A percentile compares a stretch with the other conserved stretches of the same genome.
These are phyloP conservation scores for Sinapis alba DNA, from an alignment of 441 rosid species.

Conservation along the genomic window DNA sequence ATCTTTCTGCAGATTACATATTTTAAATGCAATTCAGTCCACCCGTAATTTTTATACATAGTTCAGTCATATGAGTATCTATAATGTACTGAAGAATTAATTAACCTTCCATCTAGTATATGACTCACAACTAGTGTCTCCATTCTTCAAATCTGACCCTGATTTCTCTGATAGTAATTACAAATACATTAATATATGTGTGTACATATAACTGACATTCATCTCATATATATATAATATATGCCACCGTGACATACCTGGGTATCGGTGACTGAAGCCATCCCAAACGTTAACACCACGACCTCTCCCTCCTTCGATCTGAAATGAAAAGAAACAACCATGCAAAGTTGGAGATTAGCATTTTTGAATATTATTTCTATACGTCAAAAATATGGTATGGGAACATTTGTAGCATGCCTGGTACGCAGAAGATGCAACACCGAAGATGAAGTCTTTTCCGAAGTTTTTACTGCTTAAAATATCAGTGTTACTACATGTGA, in stretches of 20 bases:
- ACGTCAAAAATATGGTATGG: neutral
- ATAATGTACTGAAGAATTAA: neutral
- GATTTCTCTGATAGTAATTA: conserved; percentile 16
- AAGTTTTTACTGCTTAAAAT: conserved; percentile 1
- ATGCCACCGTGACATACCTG: conserved; percentile 2
- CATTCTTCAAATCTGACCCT: conserved; percentile 23
- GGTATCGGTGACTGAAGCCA: conserved; percentile 36
- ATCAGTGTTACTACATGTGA: conserved; percentile 14
- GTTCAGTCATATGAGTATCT: neutral
- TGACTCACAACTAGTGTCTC: conserved; percentile 27
- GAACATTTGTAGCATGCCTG: conserved; percentile 18
- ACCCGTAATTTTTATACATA: neutral
- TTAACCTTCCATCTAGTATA: conserved; percentile 13
- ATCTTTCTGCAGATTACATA: conserved; percentile 20
- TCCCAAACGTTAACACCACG: conserved; percentile 36
- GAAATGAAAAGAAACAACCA: conserved; percentile 3
- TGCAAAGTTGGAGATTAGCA: neutral
- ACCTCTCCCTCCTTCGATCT: conserved; percentile 33
- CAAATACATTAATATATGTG: neutral
- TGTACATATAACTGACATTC: neutral
- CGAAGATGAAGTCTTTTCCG: conserved; percentile 11
- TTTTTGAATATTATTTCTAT: neutral
- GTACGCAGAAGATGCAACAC: conserved; percentile 39
- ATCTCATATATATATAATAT: neutral
- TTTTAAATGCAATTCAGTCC: neutral